Evolutionary conservation across 306 rosid species (phyloP), one percentile per base, ranked within the genome.

Genomic region (Fragaria ananassa): DNA sequence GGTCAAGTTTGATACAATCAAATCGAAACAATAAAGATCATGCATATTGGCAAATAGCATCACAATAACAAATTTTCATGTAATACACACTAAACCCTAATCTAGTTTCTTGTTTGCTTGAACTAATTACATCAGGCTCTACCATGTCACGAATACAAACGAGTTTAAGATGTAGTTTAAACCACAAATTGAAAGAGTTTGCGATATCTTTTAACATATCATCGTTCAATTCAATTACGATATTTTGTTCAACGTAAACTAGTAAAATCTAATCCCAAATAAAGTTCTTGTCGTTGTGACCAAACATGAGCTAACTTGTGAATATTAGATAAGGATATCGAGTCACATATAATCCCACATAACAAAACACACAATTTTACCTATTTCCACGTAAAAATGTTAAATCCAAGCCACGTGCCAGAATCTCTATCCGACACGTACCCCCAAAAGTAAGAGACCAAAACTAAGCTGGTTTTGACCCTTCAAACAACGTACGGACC

Each of bases 381-480:
- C 31, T 1, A 29, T 4, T 35, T 3, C 37, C 37, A 35, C 5
- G 4, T 0, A 35, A 35, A 35, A 35, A 35, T 4, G 39, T 35
- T 35, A 18, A 18, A 83, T 68, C 70, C 58, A 72, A n/a, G 37
- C 66, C 76, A 39, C 2, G n/a, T 17, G 80, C 12, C n/a, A 21
- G 44, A 46, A 54, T 54, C 11, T 4, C 0, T 14, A 45, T 80
- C 78, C 78, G 31, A 80, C 84, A 82, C 83, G 74, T 70, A 56
- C 72, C 8, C 17, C 72, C 45, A 17, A 54, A 37, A 54, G 78
- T 61, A 45, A 77, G 70, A 45, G 82, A 76, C 71, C 79, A 53
- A 35, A 68, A 39, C 45, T 51, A 12, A 78, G 83, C 71, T 83
- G 81, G 74, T 81, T 82, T 81, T 85, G 83, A 82, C 86, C 81